Evolutionary conservation across 139 green algal genomes (phyloP), one percentile per base, ranked within the genome.

Genomic region (Monoraphidium neglectum): DNA sequence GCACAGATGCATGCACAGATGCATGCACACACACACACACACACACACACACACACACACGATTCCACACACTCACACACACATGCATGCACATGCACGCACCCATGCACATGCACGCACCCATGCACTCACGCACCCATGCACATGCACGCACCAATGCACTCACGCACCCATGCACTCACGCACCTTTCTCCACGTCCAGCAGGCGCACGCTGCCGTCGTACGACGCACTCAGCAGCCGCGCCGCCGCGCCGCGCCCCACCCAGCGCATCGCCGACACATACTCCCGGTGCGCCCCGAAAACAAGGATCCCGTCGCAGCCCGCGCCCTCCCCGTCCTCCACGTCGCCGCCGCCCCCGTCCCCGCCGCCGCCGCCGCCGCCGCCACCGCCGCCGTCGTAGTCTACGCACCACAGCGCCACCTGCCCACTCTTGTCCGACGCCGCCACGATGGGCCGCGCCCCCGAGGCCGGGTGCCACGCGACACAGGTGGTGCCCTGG

Each of bases 191-290:
- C 4, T 76, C 54, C 21, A 87, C 72, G 61, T 94, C 90, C 74
- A 94, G 74, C 51, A 77, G 28, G 13, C 90, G 77, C 32, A 94
- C 53, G 0, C 78, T 87, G 36, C 91, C 91, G 72, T 96, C 91
- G 62, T 95, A 96, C 1, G 69, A 79, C 23, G 70, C 68, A 0
- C 83, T 92, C 53, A 91, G 72, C 59, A 96, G 85, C 30, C 64
- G 75, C 26, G 47, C 18, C n/a, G 74, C 67, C 4, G 23, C 24
- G 1, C 78, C 72, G 2, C 24, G 46, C 2, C 37, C 76, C 33
- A 84, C 23, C 85, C 85, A 90, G 0, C 57, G 56, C 56, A 90
- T 61, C 35, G 68, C 79, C 59, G 70, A 81, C 0, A 90, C 64
- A 74, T 90, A 87, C 46, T 87, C 57, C 0, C 23, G 26, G 79